Evolutionary conservation across 768 basidiomycete genomes (phyloP).

Genomic region (Lentinula aciculospora): DNA sequence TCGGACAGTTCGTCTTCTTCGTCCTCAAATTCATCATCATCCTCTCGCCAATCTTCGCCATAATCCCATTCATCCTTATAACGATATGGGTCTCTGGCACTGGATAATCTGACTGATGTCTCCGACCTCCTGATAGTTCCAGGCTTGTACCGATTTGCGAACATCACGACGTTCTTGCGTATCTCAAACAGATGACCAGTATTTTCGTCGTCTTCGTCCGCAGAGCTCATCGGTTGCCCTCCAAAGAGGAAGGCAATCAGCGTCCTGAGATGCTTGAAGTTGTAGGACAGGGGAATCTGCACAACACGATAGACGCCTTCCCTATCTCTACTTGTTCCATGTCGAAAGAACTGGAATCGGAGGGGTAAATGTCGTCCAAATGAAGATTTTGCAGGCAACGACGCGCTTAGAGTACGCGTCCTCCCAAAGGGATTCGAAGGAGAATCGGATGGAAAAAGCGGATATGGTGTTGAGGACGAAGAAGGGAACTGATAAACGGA

Average conservation of each 20-base stretch:
- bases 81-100: slow-evolving; percentile 43
- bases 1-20: slow-evolving; percentile 29
- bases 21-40: slow-evolving; percentile 28
- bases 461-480: slow-evolving; percentile 23
- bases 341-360: slow-evolving; percentile 53
- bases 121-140: slow-evolving; percentile 49
- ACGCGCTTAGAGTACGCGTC: slow-evolving; percentile 34
- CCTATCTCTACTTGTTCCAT: slow-evolving; percentile 17
- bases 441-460: slow-evolving; percentile 54
- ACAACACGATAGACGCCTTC: slow-evolving; percentile 60
- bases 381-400: slow-evolving; percentile 27
- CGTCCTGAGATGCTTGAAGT: slow-evolving; percentile 57
- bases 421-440: slow-evolving; percentile 69
- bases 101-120: slow-evolving; percentile 49
- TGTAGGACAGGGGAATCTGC: slow-evolving; percentile 68
- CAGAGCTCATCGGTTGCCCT: slow-evolving; percentile 11
- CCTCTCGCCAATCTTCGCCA: slow-evolving; percentile 24
- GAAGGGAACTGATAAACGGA: not conserved
- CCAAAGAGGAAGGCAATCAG: slow-evolving; percentile 61
- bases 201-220: slow-evolving; percentile 18
- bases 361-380: slow-evolving; percentile 60
- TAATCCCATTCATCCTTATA: slow-evolving; percentile 27
- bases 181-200: slow-evolving; percentile 60
- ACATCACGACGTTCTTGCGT: slow-evolving; percentile 39
- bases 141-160: slow-evolving; percentile 31